Conservation (phyloP, 768 basidiomycete species). For the Boletus tomentosulus region DNA sequence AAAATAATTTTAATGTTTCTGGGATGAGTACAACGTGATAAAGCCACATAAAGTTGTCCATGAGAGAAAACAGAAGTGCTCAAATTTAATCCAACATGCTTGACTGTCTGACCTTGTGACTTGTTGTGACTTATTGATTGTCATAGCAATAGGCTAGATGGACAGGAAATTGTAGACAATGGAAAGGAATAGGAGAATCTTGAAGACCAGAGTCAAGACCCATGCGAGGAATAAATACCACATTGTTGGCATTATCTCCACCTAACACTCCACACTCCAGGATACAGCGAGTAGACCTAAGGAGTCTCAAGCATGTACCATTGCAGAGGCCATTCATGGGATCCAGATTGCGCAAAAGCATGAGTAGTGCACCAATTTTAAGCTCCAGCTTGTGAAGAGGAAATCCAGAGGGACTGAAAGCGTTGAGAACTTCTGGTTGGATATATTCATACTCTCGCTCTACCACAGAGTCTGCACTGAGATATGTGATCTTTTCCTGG, state of each 20-base stretch:
- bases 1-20: neutral
- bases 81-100: constrained; percentile 32
- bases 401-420: too few relatives aligned
- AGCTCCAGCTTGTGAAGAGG: too few relatives aligned
- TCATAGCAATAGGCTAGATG: constrained; percentile 36
- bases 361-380: too few relatives aligned
- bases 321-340: constrained; percentile 36
- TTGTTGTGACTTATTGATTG: constrained; percentile 41
- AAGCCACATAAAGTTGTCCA: constrained; percentile 36
- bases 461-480: too few relatives aligned
- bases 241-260: constrained; percentile 3
- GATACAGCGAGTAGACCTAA: constrained; percentile 18
- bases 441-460: too few relatives aligned
- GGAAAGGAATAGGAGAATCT: constrained; percentile 22
- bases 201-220: constrained; percentile 14
- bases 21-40: constrained; percentile 19
- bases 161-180: constrained; percentile 29
- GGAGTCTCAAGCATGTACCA: constrained; percentile 29
- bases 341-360: too few relatives aligned
- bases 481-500: too few relatives aligned
- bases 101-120: constrained; percentile 35
- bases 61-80: constrained; percentile 28
- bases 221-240: constrained; percentile 30
- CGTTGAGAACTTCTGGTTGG: too few relatives aligned
- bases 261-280: constrained; percentile 24